Evolutionary conservation across 371 early-diverging fungal species (phyloP).

Genomic region (Paraphysoderma sedebokerense): DNA sequence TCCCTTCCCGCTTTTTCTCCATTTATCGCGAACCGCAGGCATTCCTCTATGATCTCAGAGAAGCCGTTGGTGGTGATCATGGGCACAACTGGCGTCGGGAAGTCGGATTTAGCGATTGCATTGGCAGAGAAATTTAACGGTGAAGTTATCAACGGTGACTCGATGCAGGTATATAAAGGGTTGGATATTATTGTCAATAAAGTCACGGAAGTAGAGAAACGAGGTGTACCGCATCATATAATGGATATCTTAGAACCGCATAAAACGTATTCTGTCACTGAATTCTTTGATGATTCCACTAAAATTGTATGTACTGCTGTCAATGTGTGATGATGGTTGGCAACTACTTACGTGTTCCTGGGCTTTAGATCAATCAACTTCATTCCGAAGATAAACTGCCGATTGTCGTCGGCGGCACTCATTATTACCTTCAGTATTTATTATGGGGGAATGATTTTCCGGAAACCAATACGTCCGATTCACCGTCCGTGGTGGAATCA

Average conservation of each 20-base stretch:
- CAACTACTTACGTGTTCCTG: too few relatives aligned
- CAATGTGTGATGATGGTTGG: too few relatives aligned
- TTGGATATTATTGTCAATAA: constrained; percentile 88
- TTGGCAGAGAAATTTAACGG: constrained; percentile 62
- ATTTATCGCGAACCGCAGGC: too few relatives aligned
- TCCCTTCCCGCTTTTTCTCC: too few relatives aligned
- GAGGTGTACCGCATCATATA: constrained; percentile 64
- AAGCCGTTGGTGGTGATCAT: constrained; percentile 6
- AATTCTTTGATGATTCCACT: too few relatives aligned
- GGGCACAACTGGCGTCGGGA: constrained; percentile 33
- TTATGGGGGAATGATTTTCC: constrained; percentile 36
- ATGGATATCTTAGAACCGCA: too few relatives aligned
- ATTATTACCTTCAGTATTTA: constrained; percentile 83
- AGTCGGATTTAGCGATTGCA: constrained; percentile 75
- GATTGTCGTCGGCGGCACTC: constrained; percentile 88
- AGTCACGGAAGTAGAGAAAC: constrained; percentile 50
- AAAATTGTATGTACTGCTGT: too few relatives aligned
- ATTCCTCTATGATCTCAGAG: too few relatives aligned
- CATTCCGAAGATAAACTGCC: constrained; percentile 47
- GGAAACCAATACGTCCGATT: not conserved
- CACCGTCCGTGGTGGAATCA: not conserved
- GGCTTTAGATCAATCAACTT: constrained; percentile 50
- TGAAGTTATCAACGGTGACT: constrained; percentile 89
- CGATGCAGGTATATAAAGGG: constrained; percentile 87
- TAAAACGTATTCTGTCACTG: too few relatives aligned